Conservation (phyloP, 1,284 basidiomycete species). For the Amylostereum areolatum region DNA sequence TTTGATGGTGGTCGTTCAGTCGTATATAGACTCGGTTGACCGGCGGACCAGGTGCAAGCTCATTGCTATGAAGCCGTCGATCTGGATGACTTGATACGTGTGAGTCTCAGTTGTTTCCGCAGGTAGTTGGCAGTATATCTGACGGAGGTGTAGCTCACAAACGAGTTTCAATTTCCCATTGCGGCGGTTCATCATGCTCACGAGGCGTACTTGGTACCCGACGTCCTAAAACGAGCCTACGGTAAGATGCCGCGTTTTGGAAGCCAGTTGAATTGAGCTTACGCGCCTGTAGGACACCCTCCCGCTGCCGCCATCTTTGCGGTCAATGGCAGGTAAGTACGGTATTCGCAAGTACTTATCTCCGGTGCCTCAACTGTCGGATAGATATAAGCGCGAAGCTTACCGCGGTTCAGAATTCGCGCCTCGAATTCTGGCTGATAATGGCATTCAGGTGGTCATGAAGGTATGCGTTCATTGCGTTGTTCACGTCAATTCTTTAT, state of each 20-base stretch:
- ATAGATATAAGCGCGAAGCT: conserved; percentile 78
- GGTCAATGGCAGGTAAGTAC: conserved; percentile 42
- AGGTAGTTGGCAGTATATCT: conserved; percentile 3
- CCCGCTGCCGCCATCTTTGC: conserved; percentile 75
- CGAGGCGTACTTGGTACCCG: conserved; percentile 80
- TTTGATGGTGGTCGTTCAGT: background rate
- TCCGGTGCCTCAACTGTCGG: conserved; percentile 23
- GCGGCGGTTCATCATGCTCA: conserved; percentile 86
- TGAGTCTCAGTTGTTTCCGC: conserved; percentile 1
- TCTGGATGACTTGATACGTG: conserved; percentile 23
- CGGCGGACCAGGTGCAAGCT: conserved; percentile 11
- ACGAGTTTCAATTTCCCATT: conserved; percentile 78
- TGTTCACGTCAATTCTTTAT: background rate
- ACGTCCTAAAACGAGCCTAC: conserved; percentile 65
- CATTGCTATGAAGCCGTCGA: conserved; percentile 30
- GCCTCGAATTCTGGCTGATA: conserved; percentile 70
- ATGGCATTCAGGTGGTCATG: conserved; percentile 72
- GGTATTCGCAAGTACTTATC: conserved; percentile 12
- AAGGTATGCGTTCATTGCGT: conserved; percentile 41
- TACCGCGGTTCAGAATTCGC: conserved; percentile 86
- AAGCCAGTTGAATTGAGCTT: conserved; percentile 9
- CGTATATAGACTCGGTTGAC: background rate
- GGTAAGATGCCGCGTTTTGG: conserved; percentile 41
- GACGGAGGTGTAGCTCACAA: conserved; percentile 41
- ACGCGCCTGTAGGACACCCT: conserved; percentile 31